Base-by-base conservation (phyloP, 2,329 filamentous ascomycete species). In the Microascus cirrosus region DNA sequence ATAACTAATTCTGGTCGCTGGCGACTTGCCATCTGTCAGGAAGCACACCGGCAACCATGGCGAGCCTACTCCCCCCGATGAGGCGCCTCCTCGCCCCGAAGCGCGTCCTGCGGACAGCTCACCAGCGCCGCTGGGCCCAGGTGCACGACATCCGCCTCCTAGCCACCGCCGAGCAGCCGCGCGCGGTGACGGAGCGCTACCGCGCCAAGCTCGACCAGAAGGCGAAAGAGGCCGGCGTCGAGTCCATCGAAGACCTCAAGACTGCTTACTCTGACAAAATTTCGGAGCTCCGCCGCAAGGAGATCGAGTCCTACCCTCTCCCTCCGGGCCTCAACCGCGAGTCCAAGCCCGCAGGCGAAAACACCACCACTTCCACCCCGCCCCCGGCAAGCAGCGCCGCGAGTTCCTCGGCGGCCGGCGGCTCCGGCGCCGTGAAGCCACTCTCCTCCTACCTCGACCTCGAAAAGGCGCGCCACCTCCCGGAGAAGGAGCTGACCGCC, bases 111-210 rank as follows among this genome's bases (percentile, higher is more conserved):
- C 56, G 56, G 22, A 20, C 52, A 3, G 51, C 52, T 13, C 39
- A 35, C 63, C 93, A 96, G 71, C 83, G 86, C 58, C 84, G 92
- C 69, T 95, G 90, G 87, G 93, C 93, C 1, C 90, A 90, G 66
- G 91, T 96, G 34, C 90, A 95, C 71, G 90, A 96, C 71, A 85
- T 95, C 54, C 90, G 92, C 62, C 95, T 93, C 77, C 81, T 96
- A 53, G 87, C 87, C 61, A 94, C 90, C 18, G 89, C 91, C 61
- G 82, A 83, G 59, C 76, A 83, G 59, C 79, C 85, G 53, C 80
- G 82, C 59, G 79, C 80, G 64, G 77, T 96, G 45, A 69, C 89
- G 62, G 90, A 95, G 62, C 95, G 89, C 72, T 99, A 99, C 76
- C 83, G 83, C 64, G 81, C 86, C 59, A 96, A 96, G 76, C 85